Conservation (phyloP, 345 rosid species). For the Trapa incisa region DNA sequence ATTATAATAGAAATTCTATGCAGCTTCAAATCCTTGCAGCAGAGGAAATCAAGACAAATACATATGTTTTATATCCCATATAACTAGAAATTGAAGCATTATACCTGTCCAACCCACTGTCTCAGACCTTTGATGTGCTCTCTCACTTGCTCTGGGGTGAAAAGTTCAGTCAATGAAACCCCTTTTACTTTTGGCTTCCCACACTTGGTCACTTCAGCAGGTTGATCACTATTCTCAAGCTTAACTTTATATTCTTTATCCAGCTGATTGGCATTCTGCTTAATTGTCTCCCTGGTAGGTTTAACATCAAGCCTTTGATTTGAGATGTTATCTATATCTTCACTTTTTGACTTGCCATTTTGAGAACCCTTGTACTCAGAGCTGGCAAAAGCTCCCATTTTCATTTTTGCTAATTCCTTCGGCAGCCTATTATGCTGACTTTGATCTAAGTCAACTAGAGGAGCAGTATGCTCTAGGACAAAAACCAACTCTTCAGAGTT, state of each 20-base stretch:
- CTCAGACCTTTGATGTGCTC: conserved; percentile 89
- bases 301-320: conserved; percentile 36
- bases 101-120: conserved; percentile 99
- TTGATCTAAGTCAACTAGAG: conserved; percentile 36
- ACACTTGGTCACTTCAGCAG: conserved; percentile 44
- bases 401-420: conserved; percentile 36
- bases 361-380: conserved; percentile 40
- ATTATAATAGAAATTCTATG: neutral
- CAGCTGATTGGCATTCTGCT: conserved; percentile 24
- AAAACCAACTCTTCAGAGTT: conserved; percentile 29
- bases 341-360: conserved; percentile 35
- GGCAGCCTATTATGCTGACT: conserved; percentile 29
- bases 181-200: conserved; percentile 96
- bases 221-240: conserved; percentile 41
- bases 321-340: conserved; percentile 31
- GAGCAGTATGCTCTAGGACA: conserved; percentile 17
- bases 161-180: conserved; percentile 85
- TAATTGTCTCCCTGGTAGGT: conserved; percentile 19
- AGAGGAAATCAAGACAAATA: neutral
- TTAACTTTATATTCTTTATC: conserved; percentile 39
- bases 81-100: neutral
- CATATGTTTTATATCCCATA: neutral
- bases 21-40: neutral
- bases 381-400: conserved; percentile 36
- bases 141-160: conserved; percentile 94